These are phyloP conservation scores for Colletotrichum orchidophilum DNA, from an alignment of 2,329 filamentous ascomycete genomes.

Conservation along the genomic window DNA sequence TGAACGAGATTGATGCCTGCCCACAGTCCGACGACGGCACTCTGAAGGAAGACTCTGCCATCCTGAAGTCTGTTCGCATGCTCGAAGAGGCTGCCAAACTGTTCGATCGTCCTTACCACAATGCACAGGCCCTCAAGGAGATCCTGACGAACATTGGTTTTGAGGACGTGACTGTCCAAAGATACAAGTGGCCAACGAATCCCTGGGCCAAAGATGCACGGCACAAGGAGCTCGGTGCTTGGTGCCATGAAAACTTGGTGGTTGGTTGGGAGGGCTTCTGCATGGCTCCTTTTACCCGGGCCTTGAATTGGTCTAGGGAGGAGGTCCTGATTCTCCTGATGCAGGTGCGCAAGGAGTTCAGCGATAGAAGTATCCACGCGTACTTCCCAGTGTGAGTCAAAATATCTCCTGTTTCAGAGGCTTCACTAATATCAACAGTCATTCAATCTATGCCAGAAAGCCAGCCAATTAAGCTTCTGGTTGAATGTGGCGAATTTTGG, in stretches of 20 bases:
- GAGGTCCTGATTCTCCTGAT: slow-evolving; percentile 37
- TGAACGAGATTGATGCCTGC: slow-evolving; percentile 50
- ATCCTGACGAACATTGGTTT: slow-evolving; percentile 59
- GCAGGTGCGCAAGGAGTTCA: slow-evolving; percentile 39
- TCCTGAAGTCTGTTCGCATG: neutral
- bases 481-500: too few species aligned
- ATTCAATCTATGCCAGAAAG: neutral
- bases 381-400: slow-evolving; percentile 18
- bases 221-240: slow-evolving; percentile 55
- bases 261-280: slow-evolving; percentile 38
- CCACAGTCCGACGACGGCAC: slow-evolving; percentile 53
- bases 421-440: neutral
- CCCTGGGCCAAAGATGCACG: slow-evolving; percentile 57
- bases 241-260: slow-evolving; percentile 20
- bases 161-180: slow-evolving; percentile 53
- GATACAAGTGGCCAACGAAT: slow-evolving; percentile 55
- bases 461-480: neutral
- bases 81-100: neutral
- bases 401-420: neutral
- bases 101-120: slow-evolving; percentile 42
- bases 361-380: slow-evolving; percentile 37
- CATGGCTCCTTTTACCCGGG: slow-evolving; percentile 39
- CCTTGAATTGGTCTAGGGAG: slow-evolving; percentile 36
- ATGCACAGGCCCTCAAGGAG: slow-evolving; percentile 41
- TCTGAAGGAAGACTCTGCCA: slow-evolving; percentile 31